These are phyloP conservation scores for Debaryomycetaceae sp. DNA, from an alignment of 1,139 yeast species.

Conservation along the genomic window DNA sequence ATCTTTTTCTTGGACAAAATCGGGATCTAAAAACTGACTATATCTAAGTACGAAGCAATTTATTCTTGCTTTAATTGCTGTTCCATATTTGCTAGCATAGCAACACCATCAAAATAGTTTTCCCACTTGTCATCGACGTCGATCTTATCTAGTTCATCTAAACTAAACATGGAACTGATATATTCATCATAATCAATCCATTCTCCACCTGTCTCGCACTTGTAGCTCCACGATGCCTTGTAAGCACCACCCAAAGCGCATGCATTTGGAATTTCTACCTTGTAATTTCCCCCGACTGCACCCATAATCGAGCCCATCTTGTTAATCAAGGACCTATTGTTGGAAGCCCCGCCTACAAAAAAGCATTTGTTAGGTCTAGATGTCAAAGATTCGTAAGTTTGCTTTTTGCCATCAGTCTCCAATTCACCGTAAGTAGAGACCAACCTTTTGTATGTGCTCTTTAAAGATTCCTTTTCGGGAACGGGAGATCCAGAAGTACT, in stretches of 20 bases:
- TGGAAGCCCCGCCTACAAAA: slow-evolving; percentile 87
- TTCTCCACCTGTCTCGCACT: slow-evolving; percentile 30
- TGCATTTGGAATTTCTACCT: slow-evolving; percentile 79
- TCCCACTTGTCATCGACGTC: slow-evolving; percentile 44
- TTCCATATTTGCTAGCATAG: slow-evolving; percentile 50
- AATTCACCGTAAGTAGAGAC: slow-evolving; percentile 38
- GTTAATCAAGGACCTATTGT: slow-evolving; percentile 61
- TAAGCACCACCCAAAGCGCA: slow-evolving; percentile 95
- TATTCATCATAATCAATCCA: slow-evolving; percentile 44
- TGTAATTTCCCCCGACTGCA: slow-evolving; percentile 57
- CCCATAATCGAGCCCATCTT: slow-evolving; percentile 74
- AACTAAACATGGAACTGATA: slow-evolving; percentile 40
- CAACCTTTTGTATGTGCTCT: slow-evolving; percentile 22
- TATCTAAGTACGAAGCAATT: slow-evolving; percentile 1
- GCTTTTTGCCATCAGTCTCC: slow-evolving; percentile 49
- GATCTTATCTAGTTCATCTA: slow-evolving; percentile 46
- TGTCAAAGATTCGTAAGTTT: slow-evolving; percentile 38
- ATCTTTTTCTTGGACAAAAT: not conserved
- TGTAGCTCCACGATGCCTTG: slow-evolving; percentile 72
- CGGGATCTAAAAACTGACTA: not conserved
- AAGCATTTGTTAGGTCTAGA: slow-evolving; percentile 68
- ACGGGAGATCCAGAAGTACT: slow-evolving; percentile 13
- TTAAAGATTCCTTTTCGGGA: slow-evolving; percentile 12
- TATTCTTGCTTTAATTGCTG: slow-evolving; percentile 20
- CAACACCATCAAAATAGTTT: slow-evolving; percentile 48